These are phyloP conservation scores for Schizopora paradoxa DNA, from an alignment of 1,284 basidiomycete species.

Conservation along the genomic window DNA sequence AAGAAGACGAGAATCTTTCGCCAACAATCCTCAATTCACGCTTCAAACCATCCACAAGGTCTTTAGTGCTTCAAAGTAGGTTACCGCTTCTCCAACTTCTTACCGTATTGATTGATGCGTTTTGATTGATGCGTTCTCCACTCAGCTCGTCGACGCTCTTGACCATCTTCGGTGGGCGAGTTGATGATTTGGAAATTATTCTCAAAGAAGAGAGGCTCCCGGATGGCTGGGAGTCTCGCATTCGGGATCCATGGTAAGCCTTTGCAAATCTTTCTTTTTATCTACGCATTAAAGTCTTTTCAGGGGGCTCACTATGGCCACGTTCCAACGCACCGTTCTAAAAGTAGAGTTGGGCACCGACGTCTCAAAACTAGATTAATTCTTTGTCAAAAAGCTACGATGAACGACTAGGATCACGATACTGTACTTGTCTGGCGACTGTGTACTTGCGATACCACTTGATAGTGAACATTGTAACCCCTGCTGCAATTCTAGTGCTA, in stretches of 20 bases:
- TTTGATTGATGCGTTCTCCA: neutral
- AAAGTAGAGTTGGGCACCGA: slow-evolving; percentile 45
- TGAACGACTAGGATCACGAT: no score
- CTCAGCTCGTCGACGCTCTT: slow-evolving; percentile 51
- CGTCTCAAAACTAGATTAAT: no score
- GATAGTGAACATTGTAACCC: no score
- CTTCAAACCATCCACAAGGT: slow-evolving; percentile 45
- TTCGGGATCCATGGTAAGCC: slow-evolving; percentile 43
- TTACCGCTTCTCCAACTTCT: slow-evolving; percentile 17
- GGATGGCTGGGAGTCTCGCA: slow-evolving; percentile 60
- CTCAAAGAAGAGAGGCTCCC: slow-evolving; percentile 63
- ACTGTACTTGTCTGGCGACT: no score
- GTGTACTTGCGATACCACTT: no score
- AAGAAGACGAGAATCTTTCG: slow-evolving; percentile 50
- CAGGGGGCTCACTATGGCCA: slow-evolving; percentile 55
- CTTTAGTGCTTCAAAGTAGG: slow-evolving; percentile 66
- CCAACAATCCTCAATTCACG: slow-evolving; percentile 50
- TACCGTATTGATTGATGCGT: slow-evolving; percentile 18
- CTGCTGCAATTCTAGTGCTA: no score
- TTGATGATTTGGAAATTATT: slow-evolving; percentile 48
- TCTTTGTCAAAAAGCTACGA: no score
- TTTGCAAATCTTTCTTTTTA: no score
- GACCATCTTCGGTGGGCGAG: slow-evolving; percentile 58
- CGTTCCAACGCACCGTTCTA: slow-evolving; percentile 52
- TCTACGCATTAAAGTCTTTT: no score